phyloP scores from a whole-genome alignment of 148 eudicot species.

The Suaeda aralocaspica region DNA sequence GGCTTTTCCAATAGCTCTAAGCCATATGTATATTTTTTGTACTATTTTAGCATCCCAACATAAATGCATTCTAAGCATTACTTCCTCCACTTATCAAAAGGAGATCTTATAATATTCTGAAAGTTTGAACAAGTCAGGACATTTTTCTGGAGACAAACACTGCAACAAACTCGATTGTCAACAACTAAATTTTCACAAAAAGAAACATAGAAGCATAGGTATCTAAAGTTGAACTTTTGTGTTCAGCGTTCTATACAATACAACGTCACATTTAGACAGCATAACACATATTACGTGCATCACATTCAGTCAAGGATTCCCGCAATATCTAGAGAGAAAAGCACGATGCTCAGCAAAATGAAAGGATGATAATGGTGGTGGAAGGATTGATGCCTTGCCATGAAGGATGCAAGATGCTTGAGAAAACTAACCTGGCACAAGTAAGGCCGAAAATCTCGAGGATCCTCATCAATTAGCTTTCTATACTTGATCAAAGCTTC shows the following conservation, averaged over 20 bases:
- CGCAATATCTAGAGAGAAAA: background rate
- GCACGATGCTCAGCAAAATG: background rate
- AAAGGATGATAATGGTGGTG: background rate
- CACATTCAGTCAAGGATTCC: background rate
- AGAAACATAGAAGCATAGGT: background rate
- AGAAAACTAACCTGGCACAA: constrained; percentile 67
- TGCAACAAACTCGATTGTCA: background rate
- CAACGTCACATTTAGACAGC: background rate
- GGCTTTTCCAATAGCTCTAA: background rate
- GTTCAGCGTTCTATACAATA: background rate
- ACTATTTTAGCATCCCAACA: background rate
- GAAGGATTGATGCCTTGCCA: background rate
- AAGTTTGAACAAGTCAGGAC: background rate
- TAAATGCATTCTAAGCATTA: background rate
- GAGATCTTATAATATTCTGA: background rate
- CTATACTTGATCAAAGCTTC: constrained; percentile 62
- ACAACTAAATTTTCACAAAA: background rate
- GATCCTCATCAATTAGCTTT: constrained; percentile 62
- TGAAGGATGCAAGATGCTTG: background rate
- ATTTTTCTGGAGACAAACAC: background rate
- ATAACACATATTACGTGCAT: background rate
- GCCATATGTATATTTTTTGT: background rate
- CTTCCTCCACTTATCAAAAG: background rate
- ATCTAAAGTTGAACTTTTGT: constrained; percentile 6
- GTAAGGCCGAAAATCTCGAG: constrained; percentile 93